Base-by-base conservation (phyloP, 2,329 filamentous ascomycete species). In the Xylaria sp. region DNA sequence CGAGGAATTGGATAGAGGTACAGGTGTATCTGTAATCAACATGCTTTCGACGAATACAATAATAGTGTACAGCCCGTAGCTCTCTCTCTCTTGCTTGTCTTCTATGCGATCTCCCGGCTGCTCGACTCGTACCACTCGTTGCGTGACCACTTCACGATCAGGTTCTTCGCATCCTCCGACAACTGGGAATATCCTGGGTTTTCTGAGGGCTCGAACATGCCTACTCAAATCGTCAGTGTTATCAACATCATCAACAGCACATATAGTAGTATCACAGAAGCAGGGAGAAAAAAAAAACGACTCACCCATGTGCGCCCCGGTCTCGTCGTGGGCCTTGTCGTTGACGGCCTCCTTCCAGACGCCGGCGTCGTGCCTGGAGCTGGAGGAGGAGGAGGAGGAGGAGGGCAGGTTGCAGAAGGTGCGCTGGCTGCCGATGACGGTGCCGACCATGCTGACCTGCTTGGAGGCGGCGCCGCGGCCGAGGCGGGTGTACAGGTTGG, bases 351-450 rank as follows among this genome's bases (percentile, higher is more conserved):
- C 81, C 59, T 79, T 78, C 88, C 90, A 95, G 64, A 79, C 59
- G 66, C 83, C 74, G 56, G 81, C 72, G 5, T 63, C 56, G 51
- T 72, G 74, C 51, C 78, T 81, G 60, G 80, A n/a, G n/a, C n/a
- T n/a, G n/a, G n/a, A n/a, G n/a, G n/a, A n/a, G n/a, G n/a, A n/a
- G n/a, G n/a, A n/a, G n/a, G n/a, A n/a, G n/a, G n/a, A n/a, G n/a
- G n/a, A 79, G 1, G 92, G 91, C 50, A 96, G 71, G 54, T 91
- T 90, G 74, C 92, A 96, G 70, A 97, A 99, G 0, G 93, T 97
- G 63, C 94, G 81, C 58, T 92, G 80, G 46, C 81, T 83, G 1
- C 87, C 87, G 17, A 89, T 71, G 34, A 90, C 80, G 22, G 79
- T 80, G 21, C 80, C 76, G 49, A 82, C 74, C 71, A 87, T 69